phyloP scores from a whole-genome alignment of 306 rosid species.

The Lathyrus aphaca region DNA sequence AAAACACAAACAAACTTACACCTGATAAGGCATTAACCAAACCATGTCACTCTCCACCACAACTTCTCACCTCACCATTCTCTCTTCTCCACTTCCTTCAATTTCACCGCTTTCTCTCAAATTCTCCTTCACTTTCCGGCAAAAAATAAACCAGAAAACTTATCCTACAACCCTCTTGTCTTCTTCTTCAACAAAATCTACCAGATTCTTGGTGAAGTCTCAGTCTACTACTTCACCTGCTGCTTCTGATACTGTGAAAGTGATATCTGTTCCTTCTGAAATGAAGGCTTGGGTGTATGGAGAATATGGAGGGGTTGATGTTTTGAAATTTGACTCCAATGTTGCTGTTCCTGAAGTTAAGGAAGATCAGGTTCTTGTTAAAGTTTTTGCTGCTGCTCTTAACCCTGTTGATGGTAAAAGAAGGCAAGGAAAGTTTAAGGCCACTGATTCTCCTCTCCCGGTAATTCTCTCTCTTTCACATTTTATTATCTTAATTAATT shows the following conservation, averaged over 20 bases:
- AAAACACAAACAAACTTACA: constrained; percentile 8
- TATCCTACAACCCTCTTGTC: neutral
- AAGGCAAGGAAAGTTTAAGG: constrained; percentile 84
- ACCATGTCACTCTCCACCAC: constrained; percentile 57
- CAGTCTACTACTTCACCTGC: constrained; percentile 60
- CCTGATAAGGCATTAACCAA: constrained; percentile 51
- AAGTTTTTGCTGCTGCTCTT: constrained; percentile 83
- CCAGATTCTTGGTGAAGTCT: constrained; percentile 56
- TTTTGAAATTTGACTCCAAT: constrained; percentile 63
- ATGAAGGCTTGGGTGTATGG: constrained; percentile 97
- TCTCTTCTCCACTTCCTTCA: constrained; percentile 32
- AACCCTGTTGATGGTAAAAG: constrained; percentile 91
- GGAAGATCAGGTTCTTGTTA: constrained; percentile 81
- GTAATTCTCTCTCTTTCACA: constrained; percentile 40
- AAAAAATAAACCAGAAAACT: constrained; percentile 32
- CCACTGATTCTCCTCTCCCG: constrained; percentile 93
- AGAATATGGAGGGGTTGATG: constrained; percentile 79
- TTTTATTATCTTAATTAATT: neutral
- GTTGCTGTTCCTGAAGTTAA: constrained; percentile 73
- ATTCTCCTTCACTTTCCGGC: constrained; percentile 42
- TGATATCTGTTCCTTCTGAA: constrained; percentile 54
- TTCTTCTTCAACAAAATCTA: constrained; percentile 26
- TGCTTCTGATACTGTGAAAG: constrained; percentile 53
- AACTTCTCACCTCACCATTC: constrained; percentile 48
- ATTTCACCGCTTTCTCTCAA: constrained; percentile 34